These are phyloP conservation scores for Kurtzmaniella quercitrusa DNA, from an alignment of 1,139 yeast species.

Conservation along the genomic window DNA sequence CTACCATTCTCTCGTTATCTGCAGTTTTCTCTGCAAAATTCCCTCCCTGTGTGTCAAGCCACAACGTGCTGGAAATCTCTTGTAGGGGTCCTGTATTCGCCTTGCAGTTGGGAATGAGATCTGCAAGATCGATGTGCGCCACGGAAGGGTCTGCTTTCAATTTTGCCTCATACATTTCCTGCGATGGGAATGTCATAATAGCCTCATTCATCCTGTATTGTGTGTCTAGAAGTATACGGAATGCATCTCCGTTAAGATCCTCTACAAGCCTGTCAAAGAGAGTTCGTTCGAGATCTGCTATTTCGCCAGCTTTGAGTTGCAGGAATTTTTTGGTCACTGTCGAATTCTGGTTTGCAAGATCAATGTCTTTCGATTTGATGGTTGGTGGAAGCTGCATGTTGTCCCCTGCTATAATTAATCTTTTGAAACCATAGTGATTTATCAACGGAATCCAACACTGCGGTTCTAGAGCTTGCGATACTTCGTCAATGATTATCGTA, in stretches of 20 bases:
- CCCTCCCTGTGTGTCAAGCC: constrained; percentile 96
- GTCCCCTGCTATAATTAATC: constrained; percentile 79
- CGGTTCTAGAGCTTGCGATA: constrained; percentile 89
- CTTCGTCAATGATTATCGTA: constrained; percentile 89
- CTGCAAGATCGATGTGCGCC: constrained; percentile 46
- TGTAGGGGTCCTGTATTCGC: constrained; percentile 32
- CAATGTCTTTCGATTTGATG: constrained; percentile 39
- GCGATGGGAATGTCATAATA: constrained; percentile 79
- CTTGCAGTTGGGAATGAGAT: constrained; percentile 32
- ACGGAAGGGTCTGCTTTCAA: constrained; percentile 64
- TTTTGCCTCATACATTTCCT: constrained; percentile 56
- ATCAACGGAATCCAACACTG: constrained; percentile 97
- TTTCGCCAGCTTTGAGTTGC: constrained; percentile 23
- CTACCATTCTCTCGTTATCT: constrained; percentile 19
- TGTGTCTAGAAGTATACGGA: constrained; percentile 52
- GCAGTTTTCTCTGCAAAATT: constrained; percentile 59
- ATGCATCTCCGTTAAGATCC: constrained; percentile 47
- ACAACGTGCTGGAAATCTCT: constrained; percentile 38
- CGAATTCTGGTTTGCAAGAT: neutral
- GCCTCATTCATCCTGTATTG: constrained; percentile 84
- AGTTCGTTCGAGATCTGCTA: constrained; percentile 53
- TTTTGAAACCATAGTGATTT: constrained; percentile 53
- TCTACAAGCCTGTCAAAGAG: constrained; percentile 74
- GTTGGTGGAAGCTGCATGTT: constrained; percentile 86
- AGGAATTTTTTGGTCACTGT: constrained; percentile 25